Evolutionary conservation across 1,284 basidiomycete genomes (phyloP), one percentile per base, ranked within the genome.

Genomic region (Trichosporon ovoides): DNA sequence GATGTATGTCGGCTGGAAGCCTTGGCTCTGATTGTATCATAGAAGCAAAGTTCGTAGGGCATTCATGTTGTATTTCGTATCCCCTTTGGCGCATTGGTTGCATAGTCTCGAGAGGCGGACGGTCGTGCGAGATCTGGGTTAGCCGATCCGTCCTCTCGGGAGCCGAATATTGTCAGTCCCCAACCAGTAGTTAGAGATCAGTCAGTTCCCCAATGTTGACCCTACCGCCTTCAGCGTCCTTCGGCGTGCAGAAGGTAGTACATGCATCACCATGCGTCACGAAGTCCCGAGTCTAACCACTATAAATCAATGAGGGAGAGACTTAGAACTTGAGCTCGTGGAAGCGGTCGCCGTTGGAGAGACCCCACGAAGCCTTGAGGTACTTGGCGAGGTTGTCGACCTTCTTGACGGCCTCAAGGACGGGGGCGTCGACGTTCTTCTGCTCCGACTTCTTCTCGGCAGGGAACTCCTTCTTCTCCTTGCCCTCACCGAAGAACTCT

Each of bases 371-470:
- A 62, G 94, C 85, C 78, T 88, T 88, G 73, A 99, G 84, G 83
- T 98, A 99, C 81, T 95, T 96, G 77, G 82, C 83, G 70, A 98
- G 83, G 83, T 88, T 86, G 72, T 93, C 89, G 62, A 89, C 89
- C 83, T 93, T 91, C 85, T 92, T 94, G 78, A 98, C 83, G 61
- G 89, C 87, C 62, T 86, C 86, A 68, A 97, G 79, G 71, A 99
- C 79, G 52, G 83, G 83, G 77, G 86, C 85, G 81, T 99, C 96
- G 64, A 97, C 81, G 55, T 75, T 52, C 76, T 97, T 98, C 83
- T 98, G 96, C 80, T 94, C 91, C 56, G 85, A 83, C 60, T 89
- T 86, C 84, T 91, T 94, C 77, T 87, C 84, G 77, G 88, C 90
- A 48, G 94, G 86, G 80, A 94, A 87, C 36, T 88, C 80, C 77